Evolutionary conservation across 768 basidiomycete species (phyloP), one percentile per base, ranked within the genome.

Genomic region (Trametes meyenii): DNA sequence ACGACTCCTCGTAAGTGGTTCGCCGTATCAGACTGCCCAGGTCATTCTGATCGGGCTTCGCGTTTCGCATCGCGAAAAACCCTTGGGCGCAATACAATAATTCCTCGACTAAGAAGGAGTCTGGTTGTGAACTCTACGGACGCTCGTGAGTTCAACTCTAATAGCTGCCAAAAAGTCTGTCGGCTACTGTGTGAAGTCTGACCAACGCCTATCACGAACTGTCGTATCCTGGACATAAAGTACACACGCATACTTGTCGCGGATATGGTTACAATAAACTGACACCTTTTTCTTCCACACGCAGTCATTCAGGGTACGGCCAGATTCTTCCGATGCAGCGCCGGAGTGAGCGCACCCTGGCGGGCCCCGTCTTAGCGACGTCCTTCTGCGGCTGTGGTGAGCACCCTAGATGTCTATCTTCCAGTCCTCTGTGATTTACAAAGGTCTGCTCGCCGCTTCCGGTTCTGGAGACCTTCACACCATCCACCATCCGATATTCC

Each of bases 161-260:
- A 58, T 19, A 17, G 49, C 57, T 58, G 57, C 57, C 57, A 58
- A 50, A 58, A 58, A 58, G 57, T 51, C 57, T 58, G 49, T 58
- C 57, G 49, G 57, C 40, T 58, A 24, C 57, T 58, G 42, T 43
- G 49, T 36, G 38, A 12, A 50, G 29, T 19, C 23, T 50, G 40
- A 12, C 40, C n/a, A 26, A 50, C 40, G 49, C 36, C 49, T 58
- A 45, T 45, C 54, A 50, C 23, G 6, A 33, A 23, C n/a, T 24
- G 46, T 38, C 40, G 19, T 13, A 42, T 35, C 49, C 12, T 13
- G 44, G 39, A 29, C 38, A 50, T 21, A 33, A n/a, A 26, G 24
- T 35, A 23, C 7, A 12, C 49, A 46, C 36, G 23, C 23, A 35
- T 19, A 12, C 23, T 24, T 2, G 21, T 13, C 36, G 6, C 36